These are phyloP conservation scores for Peribolospora baueri DNA, from an alignment of 768 basidiomycete genomes.

Conservation along the genomic window DNA sequence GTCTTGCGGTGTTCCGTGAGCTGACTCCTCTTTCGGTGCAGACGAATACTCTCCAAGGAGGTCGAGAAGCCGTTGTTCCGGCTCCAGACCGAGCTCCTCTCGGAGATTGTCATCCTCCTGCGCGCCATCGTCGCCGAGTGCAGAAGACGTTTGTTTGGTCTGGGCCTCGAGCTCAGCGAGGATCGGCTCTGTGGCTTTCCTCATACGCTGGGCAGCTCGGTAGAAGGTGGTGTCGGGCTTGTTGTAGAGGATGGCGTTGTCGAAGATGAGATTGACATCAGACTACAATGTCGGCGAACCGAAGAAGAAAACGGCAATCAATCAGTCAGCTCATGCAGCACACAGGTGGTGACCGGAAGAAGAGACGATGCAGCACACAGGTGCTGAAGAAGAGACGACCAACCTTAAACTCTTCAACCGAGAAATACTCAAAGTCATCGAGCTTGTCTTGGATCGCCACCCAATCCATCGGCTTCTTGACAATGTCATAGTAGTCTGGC, in stretches of 20 bases:
- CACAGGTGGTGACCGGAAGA: not conserved
- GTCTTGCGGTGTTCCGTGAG: not conserved
- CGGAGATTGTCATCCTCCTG: not conserved
- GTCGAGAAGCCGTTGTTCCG: not conserved
- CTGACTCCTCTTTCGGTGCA: conserved; percentile 11
- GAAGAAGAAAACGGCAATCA: not conserved
- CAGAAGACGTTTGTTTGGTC: not conserved
- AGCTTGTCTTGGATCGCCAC: conserved; percentile 70
- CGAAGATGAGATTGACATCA: conserved; percentile 62
- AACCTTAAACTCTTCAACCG: conserved; percentile 42
- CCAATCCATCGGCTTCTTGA: conserved; percentile 83
- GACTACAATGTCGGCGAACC: conserved; percentile 10
- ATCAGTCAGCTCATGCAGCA: too few species aligned
- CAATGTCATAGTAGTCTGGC: conserved; percentile 66
- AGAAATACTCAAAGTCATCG: conserved; percentile 57
- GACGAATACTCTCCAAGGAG: not conserved
- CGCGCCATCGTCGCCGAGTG: not conserved
- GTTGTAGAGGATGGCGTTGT: conserved; percentile 77
- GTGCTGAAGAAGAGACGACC: not conserved
- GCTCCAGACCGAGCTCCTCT: conserved; percentile 22
- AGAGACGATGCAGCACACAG: not conserved
- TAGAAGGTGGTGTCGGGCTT: conserved; percentile 43
- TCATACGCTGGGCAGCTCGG: conserved; percentile 42
- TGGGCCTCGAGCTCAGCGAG: conserved; percentile 16
- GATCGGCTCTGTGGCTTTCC: conserved; percentile 24